Percentiles rank a stretch among this genome's conserved stretches.
Evolutionary conservation across 2,329 filamentous ascomycete genomes (phyloP).

Genomic region (Curvularia hawaiiensis): DNA sequence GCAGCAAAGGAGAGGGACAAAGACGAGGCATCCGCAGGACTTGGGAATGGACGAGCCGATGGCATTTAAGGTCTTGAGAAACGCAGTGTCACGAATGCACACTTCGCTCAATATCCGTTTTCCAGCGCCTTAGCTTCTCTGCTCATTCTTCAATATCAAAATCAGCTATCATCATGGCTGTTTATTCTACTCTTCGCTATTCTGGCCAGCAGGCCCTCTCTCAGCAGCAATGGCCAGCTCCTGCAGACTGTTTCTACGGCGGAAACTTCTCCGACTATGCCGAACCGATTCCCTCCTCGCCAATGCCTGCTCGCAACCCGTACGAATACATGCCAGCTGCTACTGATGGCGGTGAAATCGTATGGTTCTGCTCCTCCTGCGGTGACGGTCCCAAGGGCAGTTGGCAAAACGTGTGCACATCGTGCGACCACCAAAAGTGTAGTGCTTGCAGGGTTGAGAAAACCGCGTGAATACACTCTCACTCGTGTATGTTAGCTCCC

Average conservation of each 20-base stretch:
- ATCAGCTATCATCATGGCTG: not conserved
- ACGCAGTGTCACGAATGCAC: not conserved
- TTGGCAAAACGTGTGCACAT: slow-evolving; percentile 2
- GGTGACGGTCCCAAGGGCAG: not conserved
- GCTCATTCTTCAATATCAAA: not conserved
- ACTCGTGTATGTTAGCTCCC: no score
- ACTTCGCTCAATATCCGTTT: not conserved
- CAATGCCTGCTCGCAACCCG: not conserved
- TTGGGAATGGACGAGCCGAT: not conserved
- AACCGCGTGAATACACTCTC: not conserved
- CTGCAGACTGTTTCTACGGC: not conserved
- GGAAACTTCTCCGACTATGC: not conserved
- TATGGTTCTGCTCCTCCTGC: not conserved
- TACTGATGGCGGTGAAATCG: not conserved
- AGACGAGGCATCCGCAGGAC: not conserved
- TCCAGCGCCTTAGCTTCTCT: not conserved
- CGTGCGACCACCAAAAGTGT: not conserved
- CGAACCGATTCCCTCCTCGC: not conserved
- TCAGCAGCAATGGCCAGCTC: not conserved
- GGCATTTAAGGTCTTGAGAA: not conserved
- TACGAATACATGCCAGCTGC: not conserved
- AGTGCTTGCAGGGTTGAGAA: not conserved
- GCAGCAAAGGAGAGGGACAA: not conserved
- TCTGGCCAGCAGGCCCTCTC: not conserved
- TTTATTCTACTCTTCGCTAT: not conserved